phyloP scores from a whole-genome alignment of 768 basidiomycete genomes.

The Imleria badia region DNA sequence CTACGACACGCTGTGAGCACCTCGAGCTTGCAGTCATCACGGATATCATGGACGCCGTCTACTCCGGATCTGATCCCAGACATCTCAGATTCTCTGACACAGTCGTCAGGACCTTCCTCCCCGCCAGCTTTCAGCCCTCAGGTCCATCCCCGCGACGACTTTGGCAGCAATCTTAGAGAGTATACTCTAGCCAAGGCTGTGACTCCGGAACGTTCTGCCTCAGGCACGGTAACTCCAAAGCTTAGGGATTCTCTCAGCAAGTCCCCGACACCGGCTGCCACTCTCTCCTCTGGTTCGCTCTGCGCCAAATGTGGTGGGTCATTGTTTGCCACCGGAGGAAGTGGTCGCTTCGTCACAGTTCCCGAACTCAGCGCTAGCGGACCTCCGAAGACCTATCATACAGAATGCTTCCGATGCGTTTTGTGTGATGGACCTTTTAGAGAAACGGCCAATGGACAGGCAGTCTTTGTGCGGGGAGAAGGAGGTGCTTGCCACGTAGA shows the following conservation, averaged over 20 bases:
- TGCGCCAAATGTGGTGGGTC: constrained; percentile 62
- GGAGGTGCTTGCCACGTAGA: constrained; percentile 70
- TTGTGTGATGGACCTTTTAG: constrained; percentile 65
- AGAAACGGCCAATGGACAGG: constrained; percentile 58
- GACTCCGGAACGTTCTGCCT: constrained; percentile 13
- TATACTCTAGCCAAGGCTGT: constrained; percentile 3
- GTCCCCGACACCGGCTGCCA: constrained; percentile 31
- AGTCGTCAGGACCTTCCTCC: constrained; percentile 55
- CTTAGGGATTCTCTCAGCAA: constrained; percentile 22
- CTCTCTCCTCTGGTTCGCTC: constrained; percentile 39
- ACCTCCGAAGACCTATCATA: constrained; percentile 64
- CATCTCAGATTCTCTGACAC: constrained; percentile 56
- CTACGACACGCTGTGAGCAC: constrained; percentile 28
- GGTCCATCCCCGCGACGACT: constrained; percentile 9
- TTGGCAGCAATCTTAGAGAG: constrained; percentile 9
- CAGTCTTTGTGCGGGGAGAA: constrained; percentile 67
- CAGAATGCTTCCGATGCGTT: constrained; percentile 72
- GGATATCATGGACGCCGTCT: constrained; percentile 39
- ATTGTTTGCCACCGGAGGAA: constrained; percentile 56
- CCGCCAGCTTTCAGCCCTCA: constrained; percentile 43
- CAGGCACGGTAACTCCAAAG: constrained; percentile 31
- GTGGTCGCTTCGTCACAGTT: constrained; percentile 70
- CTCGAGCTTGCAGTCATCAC: constrained; percentile 28
- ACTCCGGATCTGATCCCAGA: constrained; percentile 65
- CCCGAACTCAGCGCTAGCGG: constrained; percentile 46